Base-by-base conservation (phyloP, 345 rosid species). In the Moricandia arvensis region DNA sequence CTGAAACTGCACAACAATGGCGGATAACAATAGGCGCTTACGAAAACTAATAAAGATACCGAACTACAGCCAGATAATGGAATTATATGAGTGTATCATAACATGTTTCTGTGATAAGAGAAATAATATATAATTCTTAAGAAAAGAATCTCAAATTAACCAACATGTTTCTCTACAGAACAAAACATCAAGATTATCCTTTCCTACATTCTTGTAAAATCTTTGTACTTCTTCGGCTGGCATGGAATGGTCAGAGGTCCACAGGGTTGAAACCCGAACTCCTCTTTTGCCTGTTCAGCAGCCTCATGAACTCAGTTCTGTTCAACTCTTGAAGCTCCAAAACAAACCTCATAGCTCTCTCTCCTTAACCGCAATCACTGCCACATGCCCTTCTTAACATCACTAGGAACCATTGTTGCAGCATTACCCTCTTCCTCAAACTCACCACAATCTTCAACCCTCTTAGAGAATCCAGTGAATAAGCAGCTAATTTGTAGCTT, bases 1-100 rank as follows among this genome's bases (percentile, higher is more conserved):
- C 80, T 67, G 87, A 89, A 83, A 85, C 90, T 81, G 88, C 89
- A 59, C n/a, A n/a, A n/a, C 82, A 16, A 81, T 83, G 90, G 41
- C 30, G 5, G 7, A 55, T 55, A 21, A 6, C 29, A 4, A 83
- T n/a, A n/a, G n/a, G 68, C 80, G 91, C 78, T 78, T 93, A 82
- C 74, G 75, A 72, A 93, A 86, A 69, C 91, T 87, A n/a, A 83
- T 81, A 8, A 89, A 0, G 82, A 83, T 37, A 51, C 16, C 83
- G 80, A 80, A 29, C 7, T 35, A 53, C 15, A 37, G 16, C 58
- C 71, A 62, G 61, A 74, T 27, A 11, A 21, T 18, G 27, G 8
- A 55, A 54, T 1, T 1, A 18, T 54, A 3, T 54, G 45, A 27
- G 49, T 47, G n/a, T 66, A 21, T 29, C 49, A 27, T 63, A 8